phyloP scores from a whole-genome alignment of 139 green algal species.

The Ettlia oleoabundans region DNA sequence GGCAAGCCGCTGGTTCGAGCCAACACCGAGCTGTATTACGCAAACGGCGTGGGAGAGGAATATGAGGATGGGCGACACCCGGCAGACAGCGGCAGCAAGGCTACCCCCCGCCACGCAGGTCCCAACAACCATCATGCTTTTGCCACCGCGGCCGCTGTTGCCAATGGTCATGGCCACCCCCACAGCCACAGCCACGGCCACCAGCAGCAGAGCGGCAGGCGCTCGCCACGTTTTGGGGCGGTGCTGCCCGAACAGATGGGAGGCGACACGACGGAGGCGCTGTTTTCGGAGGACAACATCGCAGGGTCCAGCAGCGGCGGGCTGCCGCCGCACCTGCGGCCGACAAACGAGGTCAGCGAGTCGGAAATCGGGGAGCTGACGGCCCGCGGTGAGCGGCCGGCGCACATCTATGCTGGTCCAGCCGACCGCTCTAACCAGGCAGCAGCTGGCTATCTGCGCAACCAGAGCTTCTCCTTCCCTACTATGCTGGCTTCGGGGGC shows the following conservation, averaged over 20 bases:
- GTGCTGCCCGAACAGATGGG: not conserved
- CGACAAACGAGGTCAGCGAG: not conserved
- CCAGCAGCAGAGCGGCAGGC: not conserved
- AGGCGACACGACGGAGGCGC: not conserved
- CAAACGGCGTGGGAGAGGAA: not conserved
- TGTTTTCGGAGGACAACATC: not conserved
- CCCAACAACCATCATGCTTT: no score
- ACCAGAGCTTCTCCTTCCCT: constrained; percentile 26
- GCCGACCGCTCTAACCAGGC: constrained; percentile 25
- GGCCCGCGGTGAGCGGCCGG: not conserved
- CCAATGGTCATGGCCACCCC: not conserved
- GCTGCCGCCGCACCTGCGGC: not conserved
- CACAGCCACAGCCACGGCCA: not conserved
- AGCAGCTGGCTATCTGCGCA: constrained; percentile 10
- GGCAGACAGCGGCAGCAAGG: not conserved
- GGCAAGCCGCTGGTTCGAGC: not conserved
- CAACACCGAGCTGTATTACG: not conserved
- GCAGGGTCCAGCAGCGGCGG: not conserved
- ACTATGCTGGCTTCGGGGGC: constrained; percentile 4
- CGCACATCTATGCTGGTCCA: constrained; percentile 3
- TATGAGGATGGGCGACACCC: not conserved
- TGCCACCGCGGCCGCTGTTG: not conserved
- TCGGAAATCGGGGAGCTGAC: not conserved
- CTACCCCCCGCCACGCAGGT: no score
- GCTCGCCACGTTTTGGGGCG: not conserved